Evolutionary conservation across 768 basidiomycete genomes (phyloP).

Genomic region (Infundibulicybe gibba): DNA sequence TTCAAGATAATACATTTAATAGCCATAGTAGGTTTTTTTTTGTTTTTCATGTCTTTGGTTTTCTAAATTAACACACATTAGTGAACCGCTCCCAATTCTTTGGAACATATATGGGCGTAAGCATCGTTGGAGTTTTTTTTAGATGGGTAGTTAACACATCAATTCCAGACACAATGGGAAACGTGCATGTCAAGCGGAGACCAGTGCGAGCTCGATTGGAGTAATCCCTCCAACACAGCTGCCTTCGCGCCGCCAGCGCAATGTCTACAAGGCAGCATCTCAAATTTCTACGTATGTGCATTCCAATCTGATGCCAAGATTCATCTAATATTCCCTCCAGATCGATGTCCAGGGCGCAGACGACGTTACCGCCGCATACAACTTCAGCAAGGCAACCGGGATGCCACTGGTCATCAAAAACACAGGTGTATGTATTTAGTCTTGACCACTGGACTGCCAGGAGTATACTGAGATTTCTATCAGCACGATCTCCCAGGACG

Average conservation of each 20-base stretch:
- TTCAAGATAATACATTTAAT: neutral
- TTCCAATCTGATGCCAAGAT: neutral
- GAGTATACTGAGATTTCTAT: neutral
- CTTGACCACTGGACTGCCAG: too few relatives aligned
- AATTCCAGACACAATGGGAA: constrained; percentile 43
- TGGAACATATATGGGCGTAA: constrained; percentile 19
- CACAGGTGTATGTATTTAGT: constrained; percentile 37
- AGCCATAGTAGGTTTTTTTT: neutral
- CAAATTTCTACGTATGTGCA: constrained; percentile 31
- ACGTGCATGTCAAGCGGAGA: constrained; percentile 44
- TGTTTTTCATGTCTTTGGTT: neutral
- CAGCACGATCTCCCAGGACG: constrained; percentile 49
- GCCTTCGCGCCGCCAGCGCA: constrained; percentile 18
- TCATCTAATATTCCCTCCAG: constrained; percentile 12
- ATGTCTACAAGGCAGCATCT: constrained; percentile 34
- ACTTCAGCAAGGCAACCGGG: constrained; percentile 32
- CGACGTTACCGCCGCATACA: constrained; percentile 41
- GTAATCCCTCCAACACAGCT: constrained; percentile 21
- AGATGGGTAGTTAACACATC: too few relatives aligned
- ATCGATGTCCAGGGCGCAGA: constrained; percentile 34
- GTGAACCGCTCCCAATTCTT: constrained; percentile 15
- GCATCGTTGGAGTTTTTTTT: too few relatives aligned
- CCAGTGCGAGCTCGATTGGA: constrained; percentile 44
- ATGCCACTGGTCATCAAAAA: constrained; percentile 47
- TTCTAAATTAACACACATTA: neutral